Conservation (phyloP, 495 filamentous ascomycete species). For the Schizothecium vesticola region DNA sequence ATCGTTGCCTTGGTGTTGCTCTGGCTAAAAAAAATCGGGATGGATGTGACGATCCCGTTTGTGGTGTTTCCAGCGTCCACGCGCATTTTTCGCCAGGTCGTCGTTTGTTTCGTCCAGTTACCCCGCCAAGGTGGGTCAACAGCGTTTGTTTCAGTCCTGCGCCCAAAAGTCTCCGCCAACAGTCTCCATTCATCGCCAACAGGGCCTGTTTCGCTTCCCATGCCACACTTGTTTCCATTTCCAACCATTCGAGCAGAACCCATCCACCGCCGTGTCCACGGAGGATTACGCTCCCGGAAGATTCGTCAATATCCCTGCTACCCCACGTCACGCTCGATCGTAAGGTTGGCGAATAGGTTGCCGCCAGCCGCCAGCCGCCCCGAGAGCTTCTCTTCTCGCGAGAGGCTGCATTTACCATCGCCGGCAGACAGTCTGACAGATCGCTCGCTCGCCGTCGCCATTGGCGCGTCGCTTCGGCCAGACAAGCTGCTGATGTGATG, state of each 20-base stretch:
- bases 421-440: neutral
- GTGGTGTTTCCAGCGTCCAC: neutral
- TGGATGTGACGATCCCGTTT: neutral
- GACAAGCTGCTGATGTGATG: conserved; percentile 2
- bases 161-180: neutral
- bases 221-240: neutral
- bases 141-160: neutral
- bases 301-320: conserved; percentile 14
- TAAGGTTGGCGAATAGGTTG: conserved; percentile 1
- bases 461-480: neutral
- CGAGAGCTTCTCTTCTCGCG: neutral
- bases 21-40: neutral
- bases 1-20: neutral
- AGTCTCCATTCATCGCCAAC: neutral
- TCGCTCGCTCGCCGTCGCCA: neutral
- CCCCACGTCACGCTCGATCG: conserved; percentile 3
- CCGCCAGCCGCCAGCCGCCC: neutral
- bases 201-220: neutral
- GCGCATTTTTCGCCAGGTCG: too few species aligned
- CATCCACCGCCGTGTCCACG: neutral
- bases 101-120: neutral
- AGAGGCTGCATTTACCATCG: neutral
- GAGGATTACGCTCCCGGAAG: neutral
- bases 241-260: neutral
- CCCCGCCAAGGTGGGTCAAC: neutral